Conservation (phyloP, 805 yeast species). For the Ogataea henricii region DNA sequence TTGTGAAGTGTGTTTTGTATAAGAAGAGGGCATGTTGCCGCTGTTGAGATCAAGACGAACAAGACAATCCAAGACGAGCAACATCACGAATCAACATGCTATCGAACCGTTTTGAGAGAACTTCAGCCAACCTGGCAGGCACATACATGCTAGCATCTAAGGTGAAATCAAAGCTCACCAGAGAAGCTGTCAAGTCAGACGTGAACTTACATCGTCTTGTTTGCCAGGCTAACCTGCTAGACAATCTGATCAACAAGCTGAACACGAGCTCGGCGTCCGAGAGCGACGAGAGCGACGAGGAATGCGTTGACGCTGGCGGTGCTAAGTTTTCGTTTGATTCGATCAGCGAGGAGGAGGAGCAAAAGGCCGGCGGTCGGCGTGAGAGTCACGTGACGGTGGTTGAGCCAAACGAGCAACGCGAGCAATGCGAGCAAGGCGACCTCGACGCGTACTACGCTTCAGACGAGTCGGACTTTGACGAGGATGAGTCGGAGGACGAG, state of each 20-base stretch:
- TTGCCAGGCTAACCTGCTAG: constrained; percentile 71
- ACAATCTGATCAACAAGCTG: constrained; percentile 58
- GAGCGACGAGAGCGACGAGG: constrained; percentile 2
- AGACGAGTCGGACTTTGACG: constrained; percentile 35
- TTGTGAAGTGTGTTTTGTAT: constrained; percentile 1
- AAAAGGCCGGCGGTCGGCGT: background rate
- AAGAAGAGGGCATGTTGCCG: constrained; percentile 7
- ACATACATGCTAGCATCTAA: constrained; percentile 63
- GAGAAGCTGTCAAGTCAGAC: constrained; percentile 60
- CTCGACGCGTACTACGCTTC: constrained; percentile 20
- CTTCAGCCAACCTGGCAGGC: constrained; percentile 36
- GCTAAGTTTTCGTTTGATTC: constrained; percentile 22
- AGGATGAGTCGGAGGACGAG: constrained; percentile 26
- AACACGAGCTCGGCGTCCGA: constrained; percentile 15
- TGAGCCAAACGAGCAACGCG: constrained; percentile 19
- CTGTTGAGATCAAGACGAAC: background rate
- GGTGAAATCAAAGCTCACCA: constrained; percentile 64
- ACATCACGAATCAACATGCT: background rate
- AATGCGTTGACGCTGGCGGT: background rate
- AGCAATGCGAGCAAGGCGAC: constrained; percentile 14
- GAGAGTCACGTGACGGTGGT: constrained; percentile 19
- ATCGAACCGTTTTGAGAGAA: constrained; percentile 3
- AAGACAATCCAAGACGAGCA: no score
- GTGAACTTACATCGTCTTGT: constrained; percentile 60
- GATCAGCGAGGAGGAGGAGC: constrained; percentile 13